Evolutionary conservation across 768 basidiomycete species (phyloP).

Genomic region (Pleurotus platypus): DNA sequence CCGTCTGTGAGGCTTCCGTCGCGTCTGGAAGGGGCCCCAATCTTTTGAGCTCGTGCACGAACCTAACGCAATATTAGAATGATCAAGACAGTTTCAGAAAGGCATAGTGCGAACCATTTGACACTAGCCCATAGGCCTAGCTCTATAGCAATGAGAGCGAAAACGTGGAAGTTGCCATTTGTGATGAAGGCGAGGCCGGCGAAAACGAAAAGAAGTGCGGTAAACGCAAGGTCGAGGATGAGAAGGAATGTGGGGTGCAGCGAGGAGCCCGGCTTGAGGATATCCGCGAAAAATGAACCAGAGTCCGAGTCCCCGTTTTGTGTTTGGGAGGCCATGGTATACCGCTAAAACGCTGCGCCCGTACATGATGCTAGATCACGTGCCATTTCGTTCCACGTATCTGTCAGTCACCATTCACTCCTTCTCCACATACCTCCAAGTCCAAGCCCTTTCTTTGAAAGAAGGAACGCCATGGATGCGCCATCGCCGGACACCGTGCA

Average conservation of each 20-base stretch:
- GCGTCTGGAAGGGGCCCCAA: slow-evolving; percentile 16
- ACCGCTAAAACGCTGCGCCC: too few relatives aligned
- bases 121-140: slow-evolving; percentile 72
- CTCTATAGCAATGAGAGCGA: slow-evolving; percentile 63
- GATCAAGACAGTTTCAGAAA: slow-evolving; percentile 8
- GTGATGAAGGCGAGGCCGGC: slow-evolving; percentile 57
- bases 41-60: slow-evolving; percentile 58
- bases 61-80: slow-evolving; percentile 38
- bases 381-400: too few relatives aligned
- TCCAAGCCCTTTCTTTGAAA: too few relatives aligned
- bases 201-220: slow-evolving; percentile 55
- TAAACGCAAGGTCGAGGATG: slow-evolving; percentile 60
- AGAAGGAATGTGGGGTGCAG: slow-evolving; percentile 67
- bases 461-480: too few relatives aligned
- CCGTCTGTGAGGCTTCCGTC: slow-evolving; percentile 11
- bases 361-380: too few relatives aligned
- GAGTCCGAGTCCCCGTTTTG: background rate
- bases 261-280: slow-evolving; percentile 75
- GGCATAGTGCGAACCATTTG: slow-evolving; percentile 58
- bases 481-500: slow-evolving; percentile 23
- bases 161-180: slow-evolving; percentile 62
- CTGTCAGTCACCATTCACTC: too few relatives aligned
- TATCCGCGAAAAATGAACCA: slow-evolving; percentile 44
- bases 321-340: too few relatives aligned
- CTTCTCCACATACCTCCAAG: too few relatives aligned